A percentile compares a stretch with the other conserved stretches of the same genome.
Evolutionary conservation across 495 filamentous ascomycete genomes (phyloP).

Genomic region (Penicillium turbatum): DNA sequence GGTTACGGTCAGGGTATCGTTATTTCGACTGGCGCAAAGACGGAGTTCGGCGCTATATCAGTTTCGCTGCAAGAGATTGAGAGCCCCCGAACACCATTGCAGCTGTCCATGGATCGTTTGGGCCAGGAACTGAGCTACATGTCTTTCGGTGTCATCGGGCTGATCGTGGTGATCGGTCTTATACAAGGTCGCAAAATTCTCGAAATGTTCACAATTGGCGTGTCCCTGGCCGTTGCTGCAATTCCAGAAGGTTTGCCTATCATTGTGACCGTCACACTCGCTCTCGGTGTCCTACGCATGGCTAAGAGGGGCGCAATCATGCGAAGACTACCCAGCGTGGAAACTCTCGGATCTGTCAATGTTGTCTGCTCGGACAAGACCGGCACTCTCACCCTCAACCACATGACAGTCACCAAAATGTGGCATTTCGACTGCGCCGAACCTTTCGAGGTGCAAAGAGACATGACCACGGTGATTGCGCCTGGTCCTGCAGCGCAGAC

Average conservation of each 20-base stretch:
- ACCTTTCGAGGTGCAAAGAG: slow-evolving; percentile 70
- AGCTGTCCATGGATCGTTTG: slow-evolving; percentile 93
- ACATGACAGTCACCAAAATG: slow-evolving; percentile 96
- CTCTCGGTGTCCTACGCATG: slow-evolving; percentile 92
- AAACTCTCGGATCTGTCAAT: slow-evolving; percentile 96
- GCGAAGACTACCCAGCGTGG: slow-evolving; percentile 89
- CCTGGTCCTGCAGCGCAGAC: slow-evolving; percentile 69
- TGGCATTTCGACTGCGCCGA: slow-evolving; percentile 78
- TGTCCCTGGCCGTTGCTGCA: slow-evolving; percentile 92
- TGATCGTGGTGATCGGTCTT: slow-evolving; percentile 86
- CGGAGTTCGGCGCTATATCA: slow-evolving; percentile 95
- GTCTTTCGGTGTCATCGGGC: slow-evolving; percentile 88
- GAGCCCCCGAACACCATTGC: slow-evolving; percentile 87
- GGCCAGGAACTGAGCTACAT: slow-evolving; percentile 92
- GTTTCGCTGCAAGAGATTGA: slow-evolving; percentile 89
- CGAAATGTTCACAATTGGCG: slow-evolving; percentile 96
- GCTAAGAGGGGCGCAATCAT: slow-evolving; percentile 91
- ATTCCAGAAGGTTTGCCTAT: slow-evolving; percentile 97
- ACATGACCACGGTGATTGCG: slow-evolving; percentile 54
- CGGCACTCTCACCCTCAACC: slow-evolving; percentile 91
- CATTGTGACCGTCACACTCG: slow-evolving; percentile 95
- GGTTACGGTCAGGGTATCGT: slow-evolving; percentile 96
- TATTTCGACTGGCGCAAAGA: slow-evolving; percentile 85
- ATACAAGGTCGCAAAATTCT: slow-evolving; percentile 83
- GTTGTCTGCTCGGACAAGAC: slow-evolving; percentile 99